Base-by-base conservation (phyloP, 495 filamentous ascomycete genomes). In the Tuber magnatum region DNA sequence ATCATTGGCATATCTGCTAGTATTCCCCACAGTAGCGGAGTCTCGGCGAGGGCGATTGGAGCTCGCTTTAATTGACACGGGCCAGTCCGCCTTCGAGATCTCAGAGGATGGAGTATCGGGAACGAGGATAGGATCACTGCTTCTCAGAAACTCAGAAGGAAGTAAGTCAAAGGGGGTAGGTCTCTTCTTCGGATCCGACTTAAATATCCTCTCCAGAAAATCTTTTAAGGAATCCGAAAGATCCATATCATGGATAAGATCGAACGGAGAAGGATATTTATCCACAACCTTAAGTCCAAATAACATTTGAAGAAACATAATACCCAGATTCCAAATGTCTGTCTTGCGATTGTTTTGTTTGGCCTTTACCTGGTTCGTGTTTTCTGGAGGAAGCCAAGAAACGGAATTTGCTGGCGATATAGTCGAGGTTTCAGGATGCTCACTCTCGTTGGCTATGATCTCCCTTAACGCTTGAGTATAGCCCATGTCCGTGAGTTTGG, bases 321-420 rank as follows among this genome's bases (percentile, higher is more conserved):
- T 88, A 7, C 95, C 95, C 77, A 98, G 88, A 78, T 97, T 91
- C 95, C 95, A 99, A 22, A 99, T 88, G 83, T 98, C 96, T 0
- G 93, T 92, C 83, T 96, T 97, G 39, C 72, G 76, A 79, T 91
- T 90, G 16, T 90, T 92, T 40, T 87, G 87, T 68, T 88, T 85
- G 0, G 87, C 84, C 35, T 88, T 87, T 69, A 86, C 85, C 39
- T 86, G 86, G 68, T 89, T 87, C 2, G 91, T 88, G 51, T 92
- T 84, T 83, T 98, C 94, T 24, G 94, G 92, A 8, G 94, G 90
- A 40, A 91, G 82, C 94, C 94, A 98, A 78, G 91, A 91, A 12
- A 90, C 88, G 7, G 94, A 93, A 80, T 90, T 91, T 18, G 90
- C 90, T 10, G 88, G 85, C 42, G 88, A 85, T 28, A 89, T 83